phyloP scores from a whole-genome alignment of 1,284 basidiomycete species.

The Omphalotus olearius region DNA sequence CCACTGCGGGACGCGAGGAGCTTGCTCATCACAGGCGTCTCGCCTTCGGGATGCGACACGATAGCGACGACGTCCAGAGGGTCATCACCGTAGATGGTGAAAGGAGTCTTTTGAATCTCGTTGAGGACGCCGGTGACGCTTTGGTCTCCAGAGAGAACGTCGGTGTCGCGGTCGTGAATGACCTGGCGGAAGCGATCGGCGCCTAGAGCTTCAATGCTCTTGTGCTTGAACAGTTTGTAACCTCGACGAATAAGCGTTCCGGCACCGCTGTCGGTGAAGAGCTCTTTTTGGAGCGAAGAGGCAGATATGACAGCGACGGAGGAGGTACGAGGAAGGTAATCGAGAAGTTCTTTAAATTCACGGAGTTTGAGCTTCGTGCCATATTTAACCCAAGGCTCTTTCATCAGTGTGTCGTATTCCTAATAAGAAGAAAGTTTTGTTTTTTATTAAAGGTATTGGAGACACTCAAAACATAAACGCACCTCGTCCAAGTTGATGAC shows the following conservation, averaged over 20 bases:
- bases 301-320: constrained; percentile 98
- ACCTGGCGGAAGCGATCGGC: constrained; percentile 92
- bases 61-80: constrained; percentile 94
- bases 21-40: constrained; percentile 91
- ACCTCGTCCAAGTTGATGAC: constrained; percentile 98
- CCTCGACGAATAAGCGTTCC: constrained; percentile 97
- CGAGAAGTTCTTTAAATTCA: constrained; percentile 98
- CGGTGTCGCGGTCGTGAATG: constrained; percentile 92
- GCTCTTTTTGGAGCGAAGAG: constrained; percentile 92
- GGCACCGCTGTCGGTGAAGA: constrained; percentile 97
- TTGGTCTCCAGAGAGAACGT: constrained; percentile 80
- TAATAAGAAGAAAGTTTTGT: constrained; percentile 29
- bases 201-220: constrained; percentile 79
- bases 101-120: constrained; percentile 77
- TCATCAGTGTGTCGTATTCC: constrained; percentile 98
- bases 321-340: constrained; percentile 96
- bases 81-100: constrained; percentile 97
- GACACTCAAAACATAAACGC: constrained; percentile 17
- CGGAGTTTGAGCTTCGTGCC: constrained; percentile 99
- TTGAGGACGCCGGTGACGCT: constrained; percentile 89
- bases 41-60: constrained; percentile 87
- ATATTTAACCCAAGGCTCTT: constrained; percentile 99
- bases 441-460: constrained; percentile 4
- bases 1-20: constrained; percentile 87
- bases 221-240: constrained; percentile 95